Base-by-base conservation (phyloP, 768 basidiomycete genomes). In the Serpula lacrymans region DNA sequence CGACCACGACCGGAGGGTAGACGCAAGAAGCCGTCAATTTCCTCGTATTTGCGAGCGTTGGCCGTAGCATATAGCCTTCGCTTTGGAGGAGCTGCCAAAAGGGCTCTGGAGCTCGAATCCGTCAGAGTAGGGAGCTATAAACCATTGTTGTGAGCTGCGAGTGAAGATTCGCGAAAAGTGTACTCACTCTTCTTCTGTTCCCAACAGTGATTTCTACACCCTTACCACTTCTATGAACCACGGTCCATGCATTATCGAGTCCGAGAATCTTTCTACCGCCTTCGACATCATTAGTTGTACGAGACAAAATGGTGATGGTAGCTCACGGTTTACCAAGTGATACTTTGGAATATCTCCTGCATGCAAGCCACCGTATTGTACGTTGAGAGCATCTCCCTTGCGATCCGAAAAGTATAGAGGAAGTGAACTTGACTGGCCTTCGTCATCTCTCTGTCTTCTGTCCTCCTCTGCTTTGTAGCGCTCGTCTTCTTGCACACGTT, bases 291-390 rank as follows among this genome's bases (percentile, higher is more conserved):
- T 84, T 69, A 83, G 78, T 59, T 46, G 63, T 66, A 60, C 60
- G 50, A 31, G 45, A 21, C 25, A 20, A 41, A 30, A 27, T 13
- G 8, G 21, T 39, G 27, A 41, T 34, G 31, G 21, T 21, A 43
- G 56, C 81, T 62, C 69, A 88, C 84, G 69, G 56, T 64, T 68
- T 36, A 80, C 68, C 33, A 77, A 52, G 45, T 67, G 69, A 54
- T 87, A 84, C 57, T 74, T 85, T 12, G 87, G 84, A 18, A 87
- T 60, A 49, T 83, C 76, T 12, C 80, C 71, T 21, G 72, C 55
- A 52, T 85, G 69, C 23, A 84, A 51, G 3, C 77, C 64, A n/a
- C 84, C 86, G 50, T 84, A 88, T 30, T 71, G 71, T 23, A 85
- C 60, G 53, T 84, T 88, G 39, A 80, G 62, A 31, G 60, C 46